Evolutionary conservation across 805 yeast species (phyloP), one percentile per base, ranked within the genome.

Genomic region (Lachancea waltii): DNA sequence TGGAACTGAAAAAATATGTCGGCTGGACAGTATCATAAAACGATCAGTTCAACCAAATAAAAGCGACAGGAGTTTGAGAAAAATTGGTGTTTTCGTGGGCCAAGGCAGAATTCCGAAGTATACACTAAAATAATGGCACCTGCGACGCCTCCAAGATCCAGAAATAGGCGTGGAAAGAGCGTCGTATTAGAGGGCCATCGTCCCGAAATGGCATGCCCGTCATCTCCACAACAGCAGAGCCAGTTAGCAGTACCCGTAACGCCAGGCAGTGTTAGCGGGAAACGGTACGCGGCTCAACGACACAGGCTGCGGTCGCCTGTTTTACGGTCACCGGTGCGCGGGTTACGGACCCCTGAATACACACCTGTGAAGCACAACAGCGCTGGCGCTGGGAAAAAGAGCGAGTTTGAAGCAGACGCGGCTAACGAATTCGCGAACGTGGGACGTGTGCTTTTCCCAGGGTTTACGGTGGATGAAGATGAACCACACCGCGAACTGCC

Each of bases 141-240:
- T 17, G 49, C 60, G 13, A 58, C 63, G 5, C 63, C 63, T 19
- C 63, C 63, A 15, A 45, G 56, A 37, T 52, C 60, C 1, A 51
- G 56, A 30, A 43, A 30, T 24, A 40, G 34, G 21, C 33, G 39
- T 23, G 40, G 25, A 16, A 36, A 36, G 25, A 11, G 25, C 3
- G 29, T 30, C 3, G 19, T 30, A 13, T 17, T 19, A 11, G 37
- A 38, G 18, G 10, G 30, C 16, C 39, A 38, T 13, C 7, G 29
- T 10, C 21, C 28, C 31, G 37, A 26, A 15, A 14, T 18, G 7
- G n/a, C n/a, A 27, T 11, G 18, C 22, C 38, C 37, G 10, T 24
- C 21, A 29, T 34, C 37, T 2, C 37, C 37, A 25, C 37, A 25
- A 11, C 31, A 8, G 13, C 30, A 30, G 6, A 8, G 30, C 15